phyloP scores from a whole-genome alignment of 805 yeast species.

The Ogataea methanolica region DNA sequence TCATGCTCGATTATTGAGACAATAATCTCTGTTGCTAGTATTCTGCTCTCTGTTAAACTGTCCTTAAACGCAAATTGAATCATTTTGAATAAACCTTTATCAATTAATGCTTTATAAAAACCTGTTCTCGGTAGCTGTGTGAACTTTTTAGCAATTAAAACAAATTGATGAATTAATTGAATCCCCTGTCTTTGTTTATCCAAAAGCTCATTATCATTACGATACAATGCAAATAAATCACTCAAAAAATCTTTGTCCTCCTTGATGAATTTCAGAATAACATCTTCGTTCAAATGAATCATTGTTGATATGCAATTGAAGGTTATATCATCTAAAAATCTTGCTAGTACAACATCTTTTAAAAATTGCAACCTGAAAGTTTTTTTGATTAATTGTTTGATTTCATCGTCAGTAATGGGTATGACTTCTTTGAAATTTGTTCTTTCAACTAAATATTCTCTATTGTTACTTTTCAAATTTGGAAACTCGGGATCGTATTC shows the following conservation, averaged over 20 bases:
- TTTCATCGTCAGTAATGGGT: slow-evolving; percentile 49
- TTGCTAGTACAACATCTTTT: slow-evolving; percentile 80
- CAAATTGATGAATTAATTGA: slow-evolving; percentile 73
- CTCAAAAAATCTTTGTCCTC: slow-evolving; percentile 48
- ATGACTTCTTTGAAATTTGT: slow-evolving; percentile 67
- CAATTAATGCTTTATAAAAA: slow-evolving; percentile 60
- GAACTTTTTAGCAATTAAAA: slow-evolving; percentile 63
- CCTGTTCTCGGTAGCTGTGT: slow-evolving; percentile 57
- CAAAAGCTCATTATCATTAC: slow-evolving; percentile 11
- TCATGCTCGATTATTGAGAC: slow-evolving; percentile 83
- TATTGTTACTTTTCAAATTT: slow-evolving; percentile 69
- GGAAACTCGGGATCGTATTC: slow-evolving; percentile 93
- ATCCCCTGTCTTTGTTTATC: slow-evolving; percentile 62
- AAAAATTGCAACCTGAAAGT: slow-evolving; percentile 77
- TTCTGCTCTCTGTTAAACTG: slow-evolving; percentile 43
- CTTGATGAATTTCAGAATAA: slow-evolving; percentile 56
- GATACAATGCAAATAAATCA: slow-evolving; percentile 56
- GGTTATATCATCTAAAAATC: slow-evolving; percentile 77
- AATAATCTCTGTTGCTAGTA: slow-evolving; percentile 74
- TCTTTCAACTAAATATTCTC: slow-evolving; percentile 56
- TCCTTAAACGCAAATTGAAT: slow-evolving; percentile 68
- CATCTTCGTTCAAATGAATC: slow-evolving; percentile 65
- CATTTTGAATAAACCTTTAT: slow-evolving; percentile 65
- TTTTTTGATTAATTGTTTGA: slow-evolving; percentile 56
- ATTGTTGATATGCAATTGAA: slow-evolving; percentile 61